These are phyloP conservation scores for Pseudopithomyces chartarum DNA, from an alignment of 2,329 filamentous ascomycete genomes.

Conservation along the genomic window DNA sequence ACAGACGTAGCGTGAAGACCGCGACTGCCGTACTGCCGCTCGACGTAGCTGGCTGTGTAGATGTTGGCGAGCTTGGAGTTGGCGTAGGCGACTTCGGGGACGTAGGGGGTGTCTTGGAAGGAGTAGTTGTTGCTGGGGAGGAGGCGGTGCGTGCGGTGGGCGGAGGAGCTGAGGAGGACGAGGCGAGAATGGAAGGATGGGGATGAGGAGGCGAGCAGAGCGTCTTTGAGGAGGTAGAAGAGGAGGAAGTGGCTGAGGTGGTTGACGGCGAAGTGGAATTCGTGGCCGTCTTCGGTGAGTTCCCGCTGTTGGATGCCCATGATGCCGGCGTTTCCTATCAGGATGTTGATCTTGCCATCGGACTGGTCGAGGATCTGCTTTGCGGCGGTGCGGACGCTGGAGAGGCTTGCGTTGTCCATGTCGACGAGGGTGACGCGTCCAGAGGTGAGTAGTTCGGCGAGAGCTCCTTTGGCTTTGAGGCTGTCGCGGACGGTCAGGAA, in stretches of 20 bases:
- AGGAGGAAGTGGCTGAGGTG: slow-evolving; percentile 54
- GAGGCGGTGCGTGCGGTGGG: slow-evolving; percentile 42
- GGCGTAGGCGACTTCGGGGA: slow-evolving; percentile 49
- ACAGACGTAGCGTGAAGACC: slow-evolving; percentile 47
- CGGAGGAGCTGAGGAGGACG: slow-evolving; percentile 46
- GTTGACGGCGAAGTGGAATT: slow-evolving; percentile 49
- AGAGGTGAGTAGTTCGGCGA: slow-evolving; percentile 17
- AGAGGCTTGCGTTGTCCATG: slow-evolving; percentile 19
- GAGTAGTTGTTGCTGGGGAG: slow-evolving; percentile 49
- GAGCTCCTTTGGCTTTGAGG: slow-evolving; percentile 2
- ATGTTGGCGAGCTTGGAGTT: slow-evolving; percentile 59
- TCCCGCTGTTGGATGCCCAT: slow-evolving; percentile 31
- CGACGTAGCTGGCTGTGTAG: slow-evolving; percentile 57
- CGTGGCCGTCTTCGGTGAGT: slow-evolving; percentile 38
- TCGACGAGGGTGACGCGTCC: slow-evolving; percentile 16
- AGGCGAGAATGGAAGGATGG: slow-evolving; percentile 38
- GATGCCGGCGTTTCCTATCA: slow-evolving; percentile 28
- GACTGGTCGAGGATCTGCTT: slow-evolving; percentile 15
- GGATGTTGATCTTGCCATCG: slow-evolving; percentile 18
- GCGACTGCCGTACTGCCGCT: slow-evolving; percentile 52
- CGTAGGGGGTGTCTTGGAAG: slow-evolving; percentile 27
- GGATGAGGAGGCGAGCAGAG: slow-evolving; percentile 33
- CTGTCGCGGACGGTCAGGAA: slow-evolving; percentile 49
- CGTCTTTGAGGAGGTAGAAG: slow-evolving; percentile 47
- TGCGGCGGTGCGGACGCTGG: slow-evolving; percentile 15